A percentile compares a stretch with the other conserved stretches of the same genome.
Evolutionary conservation across 1,284 basidiomycete genomes (phyloP).

Genomic region (Papiliotrema fonsecae): DNA sequence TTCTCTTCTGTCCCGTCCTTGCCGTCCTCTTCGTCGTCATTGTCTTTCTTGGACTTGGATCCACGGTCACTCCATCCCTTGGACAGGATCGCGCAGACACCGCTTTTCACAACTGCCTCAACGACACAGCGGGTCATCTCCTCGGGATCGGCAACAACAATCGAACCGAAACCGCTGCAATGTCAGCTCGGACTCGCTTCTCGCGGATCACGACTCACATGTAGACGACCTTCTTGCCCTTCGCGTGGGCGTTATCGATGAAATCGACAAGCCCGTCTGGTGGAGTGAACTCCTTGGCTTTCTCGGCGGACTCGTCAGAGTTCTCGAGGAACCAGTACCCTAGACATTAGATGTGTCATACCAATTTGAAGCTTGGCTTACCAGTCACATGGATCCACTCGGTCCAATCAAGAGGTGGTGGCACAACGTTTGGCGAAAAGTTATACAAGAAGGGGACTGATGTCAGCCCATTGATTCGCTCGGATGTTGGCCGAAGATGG

Average conservation of each 20-base stretch:
- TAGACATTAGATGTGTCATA: constrained; percentile 29
- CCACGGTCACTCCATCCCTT: constrained; percentile 98
- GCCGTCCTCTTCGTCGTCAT: constrained; percentile 21
- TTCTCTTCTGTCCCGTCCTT: constrained; percentile 21
- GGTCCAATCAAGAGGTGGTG: constrained; percentile 91
- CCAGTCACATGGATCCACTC: constrained; percentile 97
- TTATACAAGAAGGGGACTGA: constrained; percentile 92
- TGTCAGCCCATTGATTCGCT: constrained; percentile 2
- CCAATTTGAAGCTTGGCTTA: constrained; percentile 33
- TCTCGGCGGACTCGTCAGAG: constrained; percentile 63
- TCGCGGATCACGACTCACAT: constrained; percentile 51
- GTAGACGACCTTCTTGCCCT: constrained; percentile 87
- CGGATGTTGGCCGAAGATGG: background rate
- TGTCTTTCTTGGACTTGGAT: constrained; percentile 51
- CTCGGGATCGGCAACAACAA: constrained; percentile 90
- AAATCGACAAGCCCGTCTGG: constrained; percentile 74
- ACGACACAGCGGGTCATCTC: constrained; percentile 85
- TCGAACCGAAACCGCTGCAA: constrained; percentile 84
- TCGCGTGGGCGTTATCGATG: constrained; percentile 67
- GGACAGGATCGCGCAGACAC: constrained; percentile 84
- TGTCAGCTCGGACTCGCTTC: background rate
- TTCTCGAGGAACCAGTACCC: constrained; percentile 95
- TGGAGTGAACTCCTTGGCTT: constrained; percentile 79
- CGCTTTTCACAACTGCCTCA: constrained; percentile 77
- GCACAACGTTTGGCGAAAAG: constrained; percentile 83